Conservation (phyloP, 257 asterid species). For the Datura wrightii region DNA sequence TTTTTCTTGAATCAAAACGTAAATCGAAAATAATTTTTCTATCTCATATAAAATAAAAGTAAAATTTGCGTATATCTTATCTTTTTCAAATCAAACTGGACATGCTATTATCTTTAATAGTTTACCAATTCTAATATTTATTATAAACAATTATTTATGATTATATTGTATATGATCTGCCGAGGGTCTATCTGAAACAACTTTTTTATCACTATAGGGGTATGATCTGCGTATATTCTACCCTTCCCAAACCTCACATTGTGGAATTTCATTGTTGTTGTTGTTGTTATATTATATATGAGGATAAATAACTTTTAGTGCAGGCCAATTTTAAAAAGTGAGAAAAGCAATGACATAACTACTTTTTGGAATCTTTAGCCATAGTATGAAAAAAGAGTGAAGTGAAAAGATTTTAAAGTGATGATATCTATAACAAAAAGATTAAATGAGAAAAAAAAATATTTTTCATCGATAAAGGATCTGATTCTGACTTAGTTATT, state of each 20-base stretch:
- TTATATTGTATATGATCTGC: neutral
- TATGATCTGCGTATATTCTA: too few species aligned
- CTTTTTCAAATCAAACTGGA: too few species aligned
- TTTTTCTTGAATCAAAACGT: neutral
- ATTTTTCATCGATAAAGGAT: neutral
- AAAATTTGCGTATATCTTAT: too few species aligned
- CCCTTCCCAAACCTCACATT: too few species aligned
- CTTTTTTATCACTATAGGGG: too few species aligned
- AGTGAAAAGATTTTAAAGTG: constrained; percentile 22
- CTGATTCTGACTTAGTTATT: neutral
- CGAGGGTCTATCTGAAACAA: too few species aligned
- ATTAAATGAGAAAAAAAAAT: neutral
- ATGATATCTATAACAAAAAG: neutral
- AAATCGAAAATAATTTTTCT: neutral
- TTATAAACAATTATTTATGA: neutral
- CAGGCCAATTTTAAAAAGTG: neutral
- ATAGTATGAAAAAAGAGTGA: neutral
- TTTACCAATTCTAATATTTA: neutral
- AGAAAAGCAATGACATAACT: neutral
- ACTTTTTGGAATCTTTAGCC: constrained; percentile 6
- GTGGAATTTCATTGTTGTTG: too few species aligned
- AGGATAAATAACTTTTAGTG: too few species aligned
- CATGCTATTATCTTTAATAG: neutral
- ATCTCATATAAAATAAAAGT: neutral
- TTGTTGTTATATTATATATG: too few species aligned